Percentiles rank a stretch among this genome's conserved stretches.
phyloP scores from a whole-genome alignment of 331 rosid species.

The Acacia pycnantha region DNA sequence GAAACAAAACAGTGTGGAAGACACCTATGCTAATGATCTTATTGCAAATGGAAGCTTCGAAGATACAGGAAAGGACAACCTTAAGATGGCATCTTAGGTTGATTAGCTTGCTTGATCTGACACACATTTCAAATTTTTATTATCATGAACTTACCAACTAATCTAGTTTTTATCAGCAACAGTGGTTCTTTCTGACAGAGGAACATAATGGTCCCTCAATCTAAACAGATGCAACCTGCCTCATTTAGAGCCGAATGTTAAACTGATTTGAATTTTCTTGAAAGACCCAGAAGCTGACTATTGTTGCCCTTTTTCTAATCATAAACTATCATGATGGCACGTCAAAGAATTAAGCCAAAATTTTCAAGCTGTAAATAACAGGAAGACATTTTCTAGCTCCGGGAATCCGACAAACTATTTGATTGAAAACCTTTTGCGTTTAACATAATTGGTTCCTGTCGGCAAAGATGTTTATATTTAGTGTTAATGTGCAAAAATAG shows the following conservation, averaged over 20 bases:
- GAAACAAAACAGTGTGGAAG: slow-evolving; percentile 10
- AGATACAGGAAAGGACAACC: slow-evolving; percentile 11
- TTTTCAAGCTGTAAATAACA: background rate
- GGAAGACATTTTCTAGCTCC: background rate
- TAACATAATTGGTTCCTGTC: background rate
- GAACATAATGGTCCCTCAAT: background rate
- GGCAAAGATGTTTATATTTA: background rate
- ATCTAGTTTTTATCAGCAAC: background rate
- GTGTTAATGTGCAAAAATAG: too few relatives aligned
- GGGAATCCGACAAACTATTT: background rate
- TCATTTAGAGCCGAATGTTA: slow-evolving; percentile 1
- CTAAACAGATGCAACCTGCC: slow-evolving; percentile 17
- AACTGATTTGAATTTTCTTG: background rate
- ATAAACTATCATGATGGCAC: background rate
- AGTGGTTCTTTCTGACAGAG: background rate
- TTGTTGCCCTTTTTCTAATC: background rate
- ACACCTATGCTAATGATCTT: background rate
- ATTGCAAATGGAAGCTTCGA: background rate
- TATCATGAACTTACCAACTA: slow-evolving; percentile 21
- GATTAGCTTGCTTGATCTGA: slow-evolving; percentile 19
- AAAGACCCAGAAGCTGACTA: background rate
- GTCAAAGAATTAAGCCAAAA: background rate
- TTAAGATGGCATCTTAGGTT: slow-evolving; percentile 10
- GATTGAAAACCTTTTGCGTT: background rate
- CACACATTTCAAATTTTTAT: background rate